Conservation (phyloP, 2,329 filamentous ascomycete genomes). For the Claviceps sp. region DNA sequence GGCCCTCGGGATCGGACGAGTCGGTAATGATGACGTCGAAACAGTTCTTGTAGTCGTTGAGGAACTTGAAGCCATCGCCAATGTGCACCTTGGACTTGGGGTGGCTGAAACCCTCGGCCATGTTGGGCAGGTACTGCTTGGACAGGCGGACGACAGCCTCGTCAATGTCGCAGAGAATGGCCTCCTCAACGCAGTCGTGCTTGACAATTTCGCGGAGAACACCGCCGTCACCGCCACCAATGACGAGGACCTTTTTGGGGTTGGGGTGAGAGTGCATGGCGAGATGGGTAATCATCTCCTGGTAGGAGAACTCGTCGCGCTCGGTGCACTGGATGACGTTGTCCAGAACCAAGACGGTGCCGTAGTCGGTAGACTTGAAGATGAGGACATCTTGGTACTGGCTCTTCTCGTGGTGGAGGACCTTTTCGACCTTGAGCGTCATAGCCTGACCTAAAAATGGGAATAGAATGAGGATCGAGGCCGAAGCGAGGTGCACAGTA, state of each 20-base stretch:
- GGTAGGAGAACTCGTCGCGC: constrained; percentile 97
- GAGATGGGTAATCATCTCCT: constrained; percentile 99
- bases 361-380: constrained; percentile 96
- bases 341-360: constrained; percentile 91
- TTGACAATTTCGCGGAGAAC: constrained; percentile 98
- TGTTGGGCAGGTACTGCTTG: constrained; percentile 92
- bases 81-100: constrained; percentile 87
- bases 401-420: constrained; percentile 98
- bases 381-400: constrained; percentile 98
- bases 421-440: constrained; percentile 94
- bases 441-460: constrained; percentile 67
- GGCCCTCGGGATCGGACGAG: constrained; percentile 92
- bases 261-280: constrained; percentile 97
- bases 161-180: constrained; percentile 94
- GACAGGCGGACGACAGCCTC: constrained; percentile 97
- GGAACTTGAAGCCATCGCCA: constrained; percentile 97
- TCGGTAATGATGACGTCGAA: constrained; percentile 99
- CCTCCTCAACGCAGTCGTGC: constrained; percentile 94
- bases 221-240: constrained; percentile 93
- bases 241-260: constrained; percentile 96
- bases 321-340: constrained; percentile 99
- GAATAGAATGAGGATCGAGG: constrained; percentile 4
- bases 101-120: constrained; percentile 88
- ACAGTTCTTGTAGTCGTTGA: constrained; percentile 88
- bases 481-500: not conserved